Evolutionary conservation across 257 asterid species (phyloP), one percentile per base, ranked within the genome.

Genomic region (Solanum sitiens): DNA sequence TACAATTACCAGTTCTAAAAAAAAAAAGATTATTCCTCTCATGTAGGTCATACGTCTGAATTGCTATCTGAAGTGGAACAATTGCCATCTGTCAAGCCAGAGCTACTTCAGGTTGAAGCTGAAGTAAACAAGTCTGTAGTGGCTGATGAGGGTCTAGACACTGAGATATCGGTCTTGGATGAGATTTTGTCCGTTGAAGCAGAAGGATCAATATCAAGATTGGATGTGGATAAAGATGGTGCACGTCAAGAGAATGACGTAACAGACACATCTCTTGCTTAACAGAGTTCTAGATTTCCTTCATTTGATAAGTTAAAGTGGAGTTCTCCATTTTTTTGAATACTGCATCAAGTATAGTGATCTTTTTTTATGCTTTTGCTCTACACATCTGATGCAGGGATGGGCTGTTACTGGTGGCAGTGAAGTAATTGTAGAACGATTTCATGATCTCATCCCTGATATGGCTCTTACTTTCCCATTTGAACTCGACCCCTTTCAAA

Each of bases 401-500:
- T 96, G 98, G 98, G 99, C 92, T 90, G 93, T 93, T 89, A 89
- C 88, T 73, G 98, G 95, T 87, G 93, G 88, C 65, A 89, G 91
- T 88, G 95, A 93, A 88, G 93, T 91, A 88, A 95, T 97, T 74
- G 95, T 92, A 27, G 94, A 94, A 87, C 89, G 91, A 61, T 97
- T 97, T 91, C 89, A 92, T 85, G 98, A 94, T 88, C 98, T 97
- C 89, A 94, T 97, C 89, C 99, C 99, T 75, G 99, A 97, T 88
- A 93, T 95, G 99, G 99, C 99, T 14, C 98, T 95, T 87, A 86
- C 89, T 87, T 97, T 95, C 92, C 98, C 99, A 10, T 97, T 97
- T 88, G 98, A 95, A 93, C 97, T 97, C 65, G 99, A 97, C 90
- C 93, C 98, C 83, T 97, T 97, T 90, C 99, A 97, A 75, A 96